These are phyloP conservation scores for Tricharina praecox DNA, from an alignment of 495 filamentous ascomycete genomes.

Conservation along the genomic window DNA sequence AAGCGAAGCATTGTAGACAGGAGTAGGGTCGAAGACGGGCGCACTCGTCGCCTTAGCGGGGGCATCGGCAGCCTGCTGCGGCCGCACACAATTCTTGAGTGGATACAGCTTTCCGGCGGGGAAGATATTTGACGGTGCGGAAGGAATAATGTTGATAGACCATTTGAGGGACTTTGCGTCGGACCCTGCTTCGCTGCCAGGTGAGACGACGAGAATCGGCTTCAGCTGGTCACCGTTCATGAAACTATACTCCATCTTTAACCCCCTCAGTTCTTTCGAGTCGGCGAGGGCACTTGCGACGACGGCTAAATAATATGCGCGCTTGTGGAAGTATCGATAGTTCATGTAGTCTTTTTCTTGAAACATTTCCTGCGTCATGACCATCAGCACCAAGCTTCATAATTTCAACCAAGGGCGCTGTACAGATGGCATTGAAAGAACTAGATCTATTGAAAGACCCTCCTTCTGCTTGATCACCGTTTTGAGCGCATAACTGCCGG, in stretches of 20 bases:
- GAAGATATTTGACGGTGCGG: constrained; percentile 49
- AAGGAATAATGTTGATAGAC: constrained; percentile 61
- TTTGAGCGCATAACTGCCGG: constrained; percentile 69
- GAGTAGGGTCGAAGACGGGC: constrained; percentile 37
- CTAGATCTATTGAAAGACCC: constrained; percentile 53
- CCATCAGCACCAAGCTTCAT: too few relatives aligned
- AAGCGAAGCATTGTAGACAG: constrained; percentile 79
- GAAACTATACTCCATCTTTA: constrained; percentile 45
- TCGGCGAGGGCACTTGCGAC: constrained; percentile 52
- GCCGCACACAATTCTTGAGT: constrained; percentile 51
- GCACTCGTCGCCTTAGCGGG: constrained; percentile 14
- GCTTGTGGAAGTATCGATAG: constrained; percentile 83
- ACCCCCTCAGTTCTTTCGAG: constrained; percentile 31
- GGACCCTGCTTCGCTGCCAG: constrained; percentile 21
- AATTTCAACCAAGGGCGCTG: constrained; percentile 36
- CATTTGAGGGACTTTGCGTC: constrained; percentile 31
- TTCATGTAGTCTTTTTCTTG: constrained; percentile 92
- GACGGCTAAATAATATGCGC: constrained; percentile 77
- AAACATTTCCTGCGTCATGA: constrained; percentile 46
- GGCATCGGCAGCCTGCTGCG: constrained; percentile 29
- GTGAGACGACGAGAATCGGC: constrained; percentile 48
- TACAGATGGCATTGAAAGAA: constrained; percentile 46
- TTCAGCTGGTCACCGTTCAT: constrained; percentile 63
- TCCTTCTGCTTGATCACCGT: constrained; percentile 47
- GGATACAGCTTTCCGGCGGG: constrained; percentile 48